Evolutionary conservation across 129 eudicot genomes (phyloP), one percentile per base, ranked within the genome.

Genomic region (Rutidosis leptorrhynchoides): DNA sequence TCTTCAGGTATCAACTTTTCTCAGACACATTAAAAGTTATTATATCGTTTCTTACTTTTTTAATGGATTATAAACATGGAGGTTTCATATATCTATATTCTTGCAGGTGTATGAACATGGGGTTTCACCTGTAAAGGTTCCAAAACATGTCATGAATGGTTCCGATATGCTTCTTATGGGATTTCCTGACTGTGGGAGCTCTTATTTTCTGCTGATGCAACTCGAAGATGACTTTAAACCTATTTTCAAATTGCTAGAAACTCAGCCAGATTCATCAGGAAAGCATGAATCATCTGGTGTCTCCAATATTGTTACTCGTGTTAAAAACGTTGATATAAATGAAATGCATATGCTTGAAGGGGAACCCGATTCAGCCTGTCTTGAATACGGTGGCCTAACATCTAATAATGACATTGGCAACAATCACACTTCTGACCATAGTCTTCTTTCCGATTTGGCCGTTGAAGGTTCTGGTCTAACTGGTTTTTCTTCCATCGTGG

Each of bases 121-220:
- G 3, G 75, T 81, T 68, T 74, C 88, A 48, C 78, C 95, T 5
- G 95, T 77, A 46, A 89, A 84, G 83, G 76, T 94, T 67, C 94
- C 95, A 17, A 86, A 94, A 68, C 77, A 74, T 63, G 74, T 79
- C 74, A 72, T 80, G 43, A 82, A 75, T 79, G 94, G 89, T 72
- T 74, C 93, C 64, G 76, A 27, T 67, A 84, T 76, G 82, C 81
- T 94, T 81, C 73, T 94, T 16, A 78, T 94, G 97, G 99, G 99
- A 66, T 89, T 94, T 66, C 99, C 99, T 3, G 95, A 94, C 29
- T 86, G 90, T 83, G 94, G 97, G 65, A 83, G 93, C 80, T 89
- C 94, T 11, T 94, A 80, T 62, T 94, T 86, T 72, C 77, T 94
- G 79, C 77, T 94, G 25, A 84, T 94, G 93, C 97, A 89, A 65